These are phyloP conservation scores for Colletotrichum musicola DNA, from an alignment of 2,329 filamentous ascomycete species.

Conservation along the genomic window DNA sequence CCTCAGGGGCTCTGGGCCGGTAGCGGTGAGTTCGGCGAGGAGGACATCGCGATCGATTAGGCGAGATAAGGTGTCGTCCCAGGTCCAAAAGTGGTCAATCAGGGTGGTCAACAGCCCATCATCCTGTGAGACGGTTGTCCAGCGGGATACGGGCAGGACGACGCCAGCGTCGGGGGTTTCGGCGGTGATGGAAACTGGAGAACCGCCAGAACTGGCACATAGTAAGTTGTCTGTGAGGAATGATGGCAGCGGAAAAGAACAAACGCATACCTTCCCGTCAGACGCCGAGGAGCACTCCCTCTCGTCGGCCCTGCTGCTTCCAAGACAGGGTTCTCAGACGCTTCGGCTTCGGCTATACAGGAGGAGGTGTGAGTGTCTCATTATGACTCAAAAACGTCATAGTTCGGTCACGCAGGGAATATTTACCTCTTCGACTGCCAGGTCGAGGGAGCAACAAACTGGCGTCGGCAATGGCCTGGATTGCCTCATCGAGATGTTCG, in stretches of 20 bases:
- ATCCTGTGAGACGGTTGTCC: slow-evolving; percentile 40
- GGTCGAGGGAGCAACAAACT: background rate
- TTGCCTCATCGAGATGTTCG: slow-evolving; percentile 9
- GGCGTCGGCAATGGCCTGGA: slow-evolving; percentile 20
- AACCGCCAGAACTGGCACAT: background rate
- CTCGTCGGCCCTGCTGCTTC: too few species aligned
- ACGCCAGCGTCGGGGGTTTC: background rate
- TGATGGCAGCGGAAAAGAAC: too few species aligned
- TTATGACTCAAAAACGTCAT: too few species aligned
- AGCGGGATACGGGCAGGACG: slow-evolving; percentile 40
- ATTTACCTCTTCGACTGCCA: background rate
- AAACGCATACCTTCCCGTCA: background rate
- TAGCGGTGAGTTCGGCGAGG: slow-evolving; percentile 31
- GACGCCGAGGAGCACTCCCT: background rate
- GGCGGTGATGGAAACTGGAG: background rate
- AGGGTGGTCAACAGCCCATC: slow-evolving; percentile 39
- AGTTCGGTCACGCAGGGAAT: background rate
- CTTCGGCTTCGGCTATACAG: background rate
- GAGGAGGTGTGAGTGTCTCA: too few species aligned
- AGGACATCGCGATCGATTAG: slow-evolving; percentile 40
- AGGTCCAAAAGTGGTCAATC: slow-evolving; percentile 43
- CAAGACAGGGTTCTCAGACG: background rate
- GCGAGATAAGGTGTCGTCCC: slow-evolving; percentile 40
- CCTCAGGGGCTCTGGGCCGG: too few species aligned
- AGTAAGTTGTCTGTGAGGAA: too few species aligned